A percentile compares a stretch with the other conserved stretches of the same genome.
Evolutionary conservation across 2,329 filamentous ascomycete species (phyloP).

Genomic region (Hypoxylon sp.): DNA sequence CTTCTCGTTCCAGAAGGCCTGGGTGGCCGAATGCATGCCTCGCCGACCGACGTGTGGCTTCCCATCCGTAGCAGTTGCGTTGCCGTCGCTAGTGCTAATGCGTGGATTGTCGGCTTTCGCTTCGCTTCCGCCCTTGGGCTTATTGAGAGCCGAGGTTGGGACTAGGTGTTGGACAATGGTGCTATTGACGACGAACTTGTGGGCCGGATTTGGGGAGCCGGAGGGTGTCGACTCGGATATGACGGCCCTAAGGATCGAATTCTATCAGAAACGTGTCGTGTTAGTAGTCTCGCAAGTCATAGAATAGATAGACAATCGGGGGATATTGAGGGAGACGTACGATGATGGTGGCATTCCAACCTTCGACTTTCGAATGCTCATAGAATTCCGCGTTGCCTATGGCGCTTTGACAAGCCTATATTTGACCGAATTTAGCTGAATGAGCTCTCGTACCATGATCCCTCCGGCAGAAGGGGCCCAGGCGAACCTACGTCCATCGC

Average conservation of each 20-base stretch:
- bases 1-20: constrained; percentile 92
- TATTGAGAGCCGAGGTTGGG: constrained; percentile 75
- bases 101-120: constrained; percentile 65
- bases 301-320: not conserved
- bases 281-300: not conserved
- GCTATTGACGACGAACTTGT: constrained; percentile 97
- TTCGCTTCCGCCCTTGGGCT: constrained; percentile 67
- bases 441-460: constrained; percentile 8
- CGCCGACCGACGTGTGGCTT: constrained; percentile 84
- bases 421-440: constrained; percentile 44
- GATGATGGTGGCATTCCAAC: constrained; percentile 95
- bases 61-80: constrained; percentile 71
- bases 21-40: constrained; percentile 90
- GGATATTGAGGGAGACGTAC: constrained; percentile 66
- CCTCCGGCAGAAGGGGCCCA: constrained; percentile 21
- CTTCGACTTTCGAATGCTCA: constrained; percentile 85
- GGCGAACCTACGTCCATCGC: constrained; percentile 78
- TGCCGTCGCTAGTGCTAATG: constrained; percentile 68
- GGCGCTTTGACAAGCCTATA: constrained; percentile 84
- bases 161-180: constrained; percentile 96
- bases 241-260: constrained; percentile 81
- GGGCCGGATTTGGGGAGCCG: constrained; percentile 72
- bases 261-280: constrained; percentile 62
- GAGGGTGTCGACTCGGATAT: constrained; percentile 80
- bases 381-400: constrained; percentile 84